Base-by-base conservation (phyloP, 1,139 yeast species). In the Candida smagusa region DNA sequence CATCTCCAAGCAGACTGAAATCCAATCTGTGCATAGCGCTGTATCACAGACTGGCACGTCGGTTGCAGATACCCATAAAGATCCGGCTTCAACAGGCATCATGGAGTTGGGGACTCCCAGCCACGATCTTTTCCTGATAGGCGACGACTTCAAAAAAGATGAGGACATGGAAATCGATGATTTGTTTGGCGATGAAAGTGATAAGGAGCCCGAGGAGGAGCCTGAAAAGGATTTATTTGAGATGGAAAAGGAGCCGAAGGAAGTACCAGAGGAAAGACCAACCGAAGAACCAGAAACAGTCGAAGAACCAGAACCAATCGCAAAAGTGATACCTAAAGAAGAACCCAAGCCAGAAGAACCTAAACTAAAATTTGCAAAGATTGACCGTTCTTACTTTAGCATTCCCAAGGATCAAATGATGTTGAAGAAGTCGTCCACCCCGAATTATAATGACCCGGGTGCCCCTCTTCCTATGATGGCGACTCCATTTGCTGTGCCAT, bases 361-460 rank as follows among this genome's bases (percentile, higher is more conserved):
- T 8, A 11, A 11, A 11, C 16, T 27, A 9, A 11, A 11, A 8
- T 4, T 12, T 4, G 9, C 13, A 9, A 27, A 27, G 13, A 9
- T 27, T 4, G 29, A 27, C 9, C 29, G 29, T 27, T 46, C 62
- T 7, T 60, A 56, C 41, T 49, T 75, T 38, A 83, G 79, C 49
- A 78, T 79, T 25, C 84, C 84, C 1, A 65, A 72, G 37, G 79
- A 77, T 40, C 78, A 79, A 77, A 37, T 79, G 74, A 46, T 42
- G 39, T 37, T 49, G 26, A 46, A 52, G 23, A 54, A 49, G 22
- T 49, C 57, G 9, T 61, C 70, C 4, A 60, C 68, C 3, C 84
- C 84, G 0, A 63, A 76, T n/a, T 84, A 84, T 49, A 75, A 70
- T 36, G 94, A 84, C 53, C 94, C 94, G 0, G 94, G 94, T 30